These are phyloP conservation scores for Ulota crispa DNA, from an alignment of 225 moss, liverwort and hornwort species.

Conservation along the genomic window DNA sequence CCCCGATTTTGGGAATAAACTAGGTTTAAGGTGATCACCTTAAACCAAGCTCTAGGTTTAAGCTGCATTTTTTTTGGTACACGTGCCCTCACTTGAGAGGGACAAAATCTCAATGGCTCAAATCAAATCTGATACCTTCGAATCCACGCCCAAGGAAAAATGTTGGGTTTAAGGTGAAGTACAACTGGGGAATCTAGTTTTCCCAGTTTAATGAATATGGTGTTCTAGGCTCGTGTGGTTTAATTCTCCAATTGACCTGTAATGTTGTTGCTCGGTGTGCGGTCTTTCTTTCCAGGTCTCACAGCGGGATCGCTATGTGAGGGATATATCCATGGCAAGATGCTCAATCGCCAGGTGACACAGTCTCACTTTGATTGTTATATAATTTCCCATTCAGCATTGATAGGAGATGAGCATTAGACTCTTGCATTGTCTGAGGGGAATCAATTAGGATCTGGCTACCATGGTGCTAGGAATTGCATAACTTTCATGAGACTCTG, in stretches of 20 bases:
- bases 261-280: background rate
- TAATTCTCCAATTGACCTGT: background rate
- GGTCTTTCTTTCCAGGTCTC: slow-evolving; percentile 11
- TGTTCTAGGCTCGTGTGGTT: background rate
- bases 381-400: background rate
- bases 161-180: no score
- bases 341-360: slow-evolving; percentile 21
- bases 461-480: background rate
- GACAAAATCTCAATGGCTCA: no score
- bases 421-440: background rate
- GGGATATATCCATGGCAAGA: background rate
- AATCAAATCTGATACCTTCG: no score
- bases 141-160: no score
- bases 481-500: background rate
- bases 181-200: no score
- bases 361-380: no score
- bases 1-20: no score
- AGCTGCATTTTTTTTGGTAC: no score
- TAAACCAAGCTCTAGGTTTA: no score
- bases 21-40: no score
- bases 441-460: background rate
- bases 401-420: background rate
- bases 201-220: no score
- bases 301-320: background rate
- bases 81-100: no score